These are phyloP conservation scores for Tricholoma matsutake DNA, from an alignment of 768 basidiomycete species.

Conservation along the genomic window DNA sequence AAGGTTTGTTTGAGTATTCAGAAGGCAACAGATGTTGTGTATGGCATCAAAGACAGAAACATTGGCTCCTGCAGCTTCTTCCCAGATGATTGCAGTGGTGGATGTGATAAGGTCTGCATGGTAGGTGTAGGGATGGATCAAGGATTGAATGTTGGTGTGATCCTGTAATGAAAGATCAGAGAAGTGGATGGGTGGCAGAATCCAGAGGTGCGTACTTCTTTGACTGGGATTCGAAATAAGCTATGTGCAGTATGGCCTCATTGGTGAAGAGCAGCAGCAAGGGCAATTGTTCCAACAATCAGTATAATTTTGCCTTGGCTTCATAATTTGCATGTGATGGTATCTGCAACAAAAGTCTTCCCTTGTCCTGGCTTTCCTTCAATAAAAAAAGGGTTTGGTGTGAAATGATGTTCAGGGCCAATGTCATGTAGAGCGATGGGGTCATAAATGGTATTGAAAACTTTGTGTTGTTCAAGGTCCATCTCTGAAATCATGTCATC, in stretches of 20 bases:
- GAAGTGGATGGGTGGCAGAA: not conserved
- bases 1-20: not conserved
- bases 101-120: not conserved
- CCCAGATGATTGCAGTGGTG: not conserved
- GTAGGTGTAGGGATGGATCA: not conserved
- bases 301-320: constrained; percentile 1
- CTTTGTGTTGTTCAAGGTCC: not conserved
- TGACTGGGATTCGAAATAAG: constrained; percentile 9
- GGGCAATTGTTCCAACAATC: constrained; percentile 5
- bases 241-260: constrained; percentile 7
- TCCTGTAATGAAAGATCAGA: not conserved
- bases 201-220: not conserved
- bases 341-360: not conserved
- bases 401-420: not conserved
- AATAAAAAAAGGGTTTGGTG: not conserved
- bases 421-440: not conserved
- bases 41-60: not conserved
- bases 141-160: not conserved
- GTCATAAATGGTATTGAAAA: no score
- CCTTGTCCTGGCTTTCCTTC: not conserved
- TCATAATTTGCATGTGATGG: not conserved
- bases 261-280: constrained; percentile 8
- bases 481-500: not conserved
- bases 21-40: not conserved
- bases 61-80: not conserved